Base-by-base conservation (phyloP, 768 basidiomycete species). In the Mycena galericulata region DNA sequence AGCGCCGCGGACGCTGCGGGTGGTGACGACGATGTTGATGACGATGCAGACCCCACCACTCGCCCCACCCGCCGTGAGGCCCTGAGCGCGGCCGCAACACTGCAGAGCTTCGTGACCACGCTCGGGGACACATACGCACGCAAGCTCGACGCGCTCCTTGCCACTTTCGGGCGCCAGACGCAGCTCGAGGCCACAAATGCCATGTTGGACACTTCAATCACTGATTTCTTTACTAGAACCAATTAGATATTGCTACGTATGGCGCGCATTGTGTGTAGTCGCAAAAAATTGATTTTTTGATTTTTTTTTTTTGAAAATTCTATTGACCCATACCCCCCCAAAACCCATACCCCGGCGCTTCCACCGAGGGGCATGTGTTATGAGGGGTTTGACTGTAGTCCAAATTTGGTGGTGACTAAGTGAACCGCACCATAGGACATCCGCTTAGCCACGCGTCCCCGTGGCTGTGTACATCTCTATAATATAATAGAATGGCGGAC, bases 121-220 rank as follows among this genome's bases (percentile, higher is more conserved):
- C 32, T 72, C 10, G 68, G 76, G 62, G 72, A 75, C 50, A 68
- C 69, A 3, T 79, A 69, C 41, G 72, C 74, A 9, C 60, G 67
- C 43, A 72, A 76, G 56, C 50, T 76, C 30, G 76, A 77, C 60
- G 57, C 24, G 8, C 51, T 75, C 36, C 68, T 78, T 10, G 65
- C 34, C 41, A 59, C 62, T 45, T 77, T 78, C 64, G 74, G 74
- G n/a, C n/a, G n/a, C n/a, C n/a, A n/a, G n/a, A n/a, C n/a, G n/a
- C n/a, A n/a, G n/a, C n/a, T n/a, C n/a, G 69, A 68, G 34, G 62
- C 47, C 7, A 58, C 64, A n/a, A 57, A 54, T 30, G 54, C 40
- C 20, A 65, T 41, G 46, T 18, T 30, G 3, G 43, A 57, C 6
- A 20, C 29, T n/a, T 32, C 46, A n/a, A 54, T 63, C 18, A 54